These are phyloP conservation scores for Plasmodium adleri DNA, from an alignment of 169 alveolate genomes.

Conservation along the genomic window DNA sequence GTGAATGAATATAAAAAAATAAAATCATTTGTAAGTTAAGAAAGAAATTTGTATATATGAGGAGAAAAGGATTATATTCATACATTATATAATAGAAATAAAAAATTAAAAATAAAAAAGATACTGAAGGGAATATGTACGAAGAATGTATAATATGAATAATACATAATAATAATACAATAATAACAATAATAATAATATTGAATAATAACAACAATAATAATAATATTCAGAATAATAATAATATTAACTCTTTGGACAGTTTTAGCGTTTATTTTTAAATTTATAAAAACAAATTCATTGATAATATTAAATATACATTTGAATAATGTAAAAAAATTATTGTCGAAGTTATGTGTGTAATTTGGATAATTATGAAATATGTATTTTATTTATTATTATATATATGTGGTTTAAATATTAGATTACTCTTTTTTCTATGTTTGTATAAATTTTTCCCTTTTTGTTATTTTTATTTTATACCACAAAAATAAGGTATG, in stretches of 20 bases:
- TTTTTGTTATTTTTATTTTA: constrained; percentile 36
- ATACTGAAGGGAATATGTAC: too few species aligned
- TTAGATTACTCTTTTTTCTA: constrained; percentile 18
- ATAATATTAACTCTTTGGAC: not conserved
- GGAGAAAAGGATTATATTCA: constrained; percentile 5
- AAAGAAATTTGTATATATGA: constrained; percentile 15
- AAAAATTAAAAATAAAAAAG: not conserved
- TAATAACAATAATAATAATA: too few species aligned
- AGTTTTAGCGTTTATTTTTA: not conserved
- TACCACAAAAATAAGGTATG: constrained; percentile 62
- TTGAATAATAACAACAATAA: too few species aligned
- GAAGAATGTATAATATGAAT: too few species aligned
- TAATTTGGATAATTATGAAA: constrained; percentile 38
- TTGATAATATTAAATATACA: not conserved
- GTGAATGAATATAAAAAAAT: constrained; percentile 9
- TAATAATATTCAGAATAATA: too few species aligned
- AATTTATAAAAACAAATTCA: not conserved
- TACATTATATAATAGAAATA: constrained; percentile 8
- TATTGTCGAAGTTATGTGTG: constrained; percentile 1
- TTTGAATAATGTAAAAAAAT: constrained; percentile 3
- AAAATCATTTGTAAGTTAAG: constrained; percentile 44
- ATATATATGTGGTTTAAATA: constrained; percentile 26
- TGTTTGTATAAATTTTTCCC: constrained; percentile 30
- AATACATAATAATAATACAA: too few species aligned
- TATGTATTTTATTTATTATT: constrained; percentile 10